Evolutionary conservation across 1,139 yeast species (phyloP).

Genomic region (Blastobotrys illinoisensis): DNA sequence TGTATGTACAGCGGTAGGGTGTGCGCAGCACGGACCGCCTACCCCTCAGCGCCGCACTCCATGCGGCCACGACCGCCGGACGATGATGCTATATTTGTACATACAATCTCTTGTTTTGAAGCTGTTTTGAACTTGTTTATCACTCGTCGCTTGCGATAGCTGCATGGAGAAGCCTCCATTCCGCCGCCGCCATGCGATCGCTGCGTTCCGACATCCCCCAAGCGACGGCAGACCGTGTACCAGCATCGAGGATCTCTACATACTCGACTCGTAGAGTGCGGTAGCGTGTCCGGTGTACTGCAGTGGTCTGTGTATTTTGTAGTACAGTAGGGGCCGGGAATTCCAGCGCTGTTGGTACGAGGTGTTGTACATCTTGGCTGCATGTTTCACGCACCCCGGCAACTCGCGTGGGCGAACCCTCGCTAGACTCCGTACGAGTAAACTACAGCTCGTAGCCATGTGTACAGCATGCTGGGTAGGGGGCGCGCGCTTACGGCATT

Average conservation of each 20-base stretch:
- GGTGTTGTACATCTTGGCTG: neutral
- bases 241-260: too few species aligned
- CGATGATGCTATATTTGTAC: neutral
- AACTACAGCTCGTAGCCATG: too few species aligned
- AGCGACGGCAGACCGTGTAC: neutral
- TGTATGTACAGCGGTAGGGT: neutral
- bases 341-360: too few species aligned
- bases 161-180: neutral
- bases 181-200: neutral
- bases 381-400: neutral
- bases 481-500: neutral
- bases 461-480: too few species aligned
- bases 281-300: neutral
- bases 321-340: too few species aligned
- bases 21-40: neutral
- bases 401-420: neutral
- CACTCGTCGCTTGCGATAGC: neutral
- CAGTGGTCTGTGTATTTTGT: too few species aligned
- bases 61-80: neutral
- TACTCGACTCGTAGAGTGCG: too few species aligned
- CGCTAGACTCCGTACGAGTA: neutral
- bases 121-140: neutral
- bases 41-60: neutral
- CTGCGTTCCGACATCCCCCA: neutral
- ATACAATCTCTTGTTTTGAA: neutral